Percentiles rank a stretch among this genome's conserved stretches.
Conservation (phyloP, 2,329 filamentous ascomycete species). For the Aureobasidium mangrovei region DNA sequence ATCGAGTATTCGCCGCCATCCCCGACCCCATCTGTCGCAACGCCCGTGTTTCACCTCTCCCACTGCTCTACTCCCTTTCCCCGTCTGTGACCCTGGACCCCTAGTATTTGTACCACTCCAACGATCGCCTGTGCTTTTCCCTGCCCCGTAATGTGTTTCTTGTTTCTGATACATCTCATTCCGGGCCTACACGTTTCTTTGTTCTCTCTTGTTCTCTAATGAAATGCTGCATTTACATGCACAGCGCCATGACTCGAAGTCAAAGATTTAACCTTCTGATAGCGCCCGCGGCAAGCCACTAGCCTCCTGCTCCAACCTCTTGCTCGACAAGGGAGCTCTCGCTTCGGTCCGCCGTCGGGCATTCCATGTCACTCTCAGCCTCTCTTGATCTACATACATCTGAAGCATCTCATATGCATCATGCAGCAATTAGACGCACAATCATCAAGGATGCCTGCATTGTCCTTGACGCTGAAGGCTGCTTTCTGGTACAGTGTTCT, state of each 20-base stretch:
- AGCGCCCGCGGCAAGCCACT: conserved; percentile 10
- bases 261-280: conserved; percentile 7
- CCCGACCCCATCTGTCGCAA: conserved; percentile 1
- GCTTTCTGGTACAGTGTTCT: no score
- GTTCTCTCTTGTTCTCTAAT: neutral
- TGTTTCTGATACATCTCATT: neutral
- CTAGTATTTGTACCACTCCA: neutral
- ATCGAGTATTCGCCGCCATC: neutral
- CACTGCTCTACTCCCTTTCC: neutral
- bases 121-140: neutral
- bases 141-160: neutral
- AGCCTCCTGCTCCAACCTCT: neutral
- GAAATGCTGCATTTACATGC: neutral
- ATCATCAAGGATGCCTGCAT: no score
- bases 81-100: conserved; percentile 1
- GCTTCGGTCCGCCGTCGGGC: neutral
- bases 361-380: neutral
- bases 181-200: neutral
- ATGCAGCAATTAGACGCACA: no score
- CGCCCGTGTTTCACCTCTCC: conserved; percentile 4
- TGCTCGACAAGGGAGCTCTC: neutral
- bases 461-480: no score
- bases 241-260: conserved; percentile 4
- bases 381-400: neutral
- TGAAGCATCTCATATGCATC: neutral